Percentiles rank a stretch among this genome's conserved stretches.
Conservation (phyloP, 495 filamentous ascomycete species). For the Coniosporium apollinis region DNA sequence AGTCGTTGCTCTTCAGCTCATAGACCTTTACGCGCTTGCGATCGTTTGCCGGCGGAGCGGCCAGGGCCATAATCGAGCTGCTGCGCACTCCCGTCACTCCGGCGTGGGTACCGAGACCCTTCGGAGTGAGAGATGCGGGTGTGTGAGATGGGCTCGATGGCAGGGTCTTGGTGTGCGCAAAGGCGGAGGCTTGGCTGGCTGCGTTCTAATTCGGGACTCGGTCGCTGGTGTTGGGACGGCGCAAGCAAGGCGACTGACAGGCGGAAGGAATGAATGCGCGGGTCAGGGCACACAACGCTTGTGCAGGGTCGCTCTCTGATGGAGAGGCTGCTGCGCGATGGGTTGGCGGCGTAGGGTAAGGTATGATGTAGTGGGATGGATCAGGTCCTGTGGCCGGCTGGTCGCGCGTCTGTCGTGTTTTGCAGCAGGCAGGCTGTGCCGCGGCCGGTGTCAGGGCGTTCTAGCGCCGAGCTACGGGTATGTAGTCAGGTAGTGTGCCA, state of each 20-base stretch:
- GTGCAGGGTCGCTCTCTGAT: no score
- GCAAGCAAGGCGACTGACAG: not conserved
- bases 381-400: no score
- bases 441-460: no score
- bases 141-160: conserved; percentile 4
- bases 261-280: not conserved
- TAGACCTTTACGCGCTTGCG: conserved; percentile 98
- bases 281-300: no score
- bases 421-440: no score
- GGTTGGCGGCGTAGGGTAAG: no score
- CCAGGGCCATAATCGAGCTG: conserved; percentile 56
- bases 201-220: not conserved
- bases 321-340: no score
- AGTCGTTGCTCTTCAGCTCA: conserved; percentile 94
- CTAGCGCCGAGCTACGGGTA: no score
- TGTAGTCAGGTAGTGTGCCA: no score
- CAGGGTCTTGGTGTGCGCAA: not conserved
- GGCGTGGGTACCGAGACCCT: conserved; percentile 12
- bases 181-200: not conserved
- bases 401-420: no score
- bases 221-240: not conserved
- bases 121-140: conserved; percentile 12
- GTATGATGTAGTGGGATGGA: no score
- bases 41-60: conserved; percentile 62
- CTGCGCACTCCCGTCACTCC: conserved; percentile 15